These are phyloP conservation scores for Rhinocladiella mackenziei DNA, from an alignment of 2,329 filamentous ascomycete species.

Conservation along the genomic window DNA sequence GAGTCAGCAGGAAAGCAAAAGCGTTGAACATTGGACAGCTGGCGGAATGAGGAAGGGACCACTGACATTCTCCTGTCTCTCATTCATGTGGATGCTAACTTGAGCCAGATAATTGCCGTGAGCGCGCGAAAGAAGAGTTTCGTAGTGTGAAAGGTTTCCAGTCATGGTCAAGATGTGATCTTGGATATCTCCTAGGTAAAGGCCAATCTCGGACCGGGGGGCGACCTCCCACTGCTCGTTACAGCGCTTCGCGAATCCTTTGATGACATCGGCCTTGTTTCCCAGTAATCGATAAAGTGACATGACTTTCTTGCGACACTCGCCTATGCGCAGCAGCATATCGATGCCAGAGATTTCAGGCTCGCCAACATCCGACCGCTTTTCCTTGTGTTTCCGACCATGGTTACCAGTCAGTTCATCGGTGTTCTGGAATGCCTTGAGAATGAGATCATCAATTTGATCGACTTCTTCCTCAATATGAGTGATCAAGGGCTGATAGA, in stretches of 20 bases:
- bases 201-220: constrained; percentile 89
- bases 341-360: constrained; percentile 58
- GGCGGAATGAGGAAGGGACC: background rate
- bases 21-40: background rate
- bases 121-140: constrained; percentile 88
- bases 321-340: constrained; percentile 88
- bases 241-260: constrained; percentile 96
- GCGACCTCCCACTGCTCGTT: constrained; percentile 98
- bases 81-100: constrained; percentile 98
- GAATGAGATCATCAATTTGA: constrained; percentile 88
- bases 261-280: constrained; percentile 98
- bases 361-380: constrained; percentile 42
- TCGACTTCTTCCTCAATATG: constrained; percentile 94
- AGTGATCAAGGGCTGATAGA: constrained; percentile 87
- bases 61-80: constrained; percentile 73
- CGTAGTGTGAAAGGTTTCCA: constrained; percentile 89
- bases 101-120: constrained; percentile 98
- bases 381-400: constrained; percentile 39
- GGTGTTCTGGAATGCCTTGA: constrained; percentile 67
- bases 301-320: constrained; percentile 97
- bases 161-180: constrained; percentile 99
- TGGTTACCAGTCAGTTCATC: constrained; percentile 34
- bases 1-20: background rate
- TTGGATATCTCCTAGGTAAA: constrained; percentile 96
- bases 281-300: constrained; percentile 85